Evolutionary conservation across 169 alveolate species (phyloP), one percentile per base, ranked within the genome.

Genomic region (Cryptosporidium canis): DNA sequence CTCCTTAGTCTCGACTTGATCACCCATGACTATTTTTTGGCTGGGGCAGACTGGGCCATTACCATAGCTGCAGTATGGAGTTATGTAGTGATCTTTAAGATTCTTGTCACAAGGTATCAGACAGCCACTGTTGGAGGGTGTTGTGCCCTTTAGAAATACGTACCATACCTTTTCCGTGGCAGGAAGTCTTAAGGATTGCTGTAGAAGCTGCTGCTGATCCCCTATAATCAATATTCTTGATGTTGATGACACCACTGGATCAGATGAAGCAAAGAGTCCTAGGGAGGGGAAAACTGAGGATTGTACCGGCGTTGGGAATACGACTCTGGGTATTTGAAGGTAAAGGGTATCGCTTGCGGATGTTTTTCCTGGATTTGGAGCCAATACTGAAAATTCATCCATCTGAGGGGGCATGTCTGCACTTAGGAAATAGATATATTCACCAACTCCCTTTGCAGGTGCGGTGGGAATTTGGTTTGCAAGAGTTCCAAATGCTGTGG

Each of bases 81-180:
- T n/a, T 41, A 77, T 35, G 55, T 77, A 77, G 9, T 77, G 70
- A 18, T 77, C 27, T 77, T 77, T 77, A 11, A 77, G 31, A 9
- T 51, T 58, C 41, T 27, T 7, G 44, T 77, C 87, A 58, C 87
- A 77, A 21, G 87, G 87, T 12, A 77, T 77, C 24, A 77, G 66
- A 27, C 87, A 77, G 9, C 87, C 87, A 58, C 87, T 77, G 55
- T 77, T 77, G n/a, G 87, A 77, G 0, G 87, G 87, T n/a, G 87
- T 77, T 58, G 64, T 7, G n/a, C 66, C 87, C 27, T 61, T 77
- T 1, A 77, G 47, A 61, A 77, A 77, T 18, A 77, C 35, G 44
- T 77, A 77, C 87, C 87, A 77, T 8, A 11, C 72, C 21, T 65
- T 35, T 56, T 31, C 87, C 18, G 66, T 63, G 0, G 87, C 31